Base-by-base conservation (phyloP, 441 rosid species). In the Pelargonium australe region DNA sequence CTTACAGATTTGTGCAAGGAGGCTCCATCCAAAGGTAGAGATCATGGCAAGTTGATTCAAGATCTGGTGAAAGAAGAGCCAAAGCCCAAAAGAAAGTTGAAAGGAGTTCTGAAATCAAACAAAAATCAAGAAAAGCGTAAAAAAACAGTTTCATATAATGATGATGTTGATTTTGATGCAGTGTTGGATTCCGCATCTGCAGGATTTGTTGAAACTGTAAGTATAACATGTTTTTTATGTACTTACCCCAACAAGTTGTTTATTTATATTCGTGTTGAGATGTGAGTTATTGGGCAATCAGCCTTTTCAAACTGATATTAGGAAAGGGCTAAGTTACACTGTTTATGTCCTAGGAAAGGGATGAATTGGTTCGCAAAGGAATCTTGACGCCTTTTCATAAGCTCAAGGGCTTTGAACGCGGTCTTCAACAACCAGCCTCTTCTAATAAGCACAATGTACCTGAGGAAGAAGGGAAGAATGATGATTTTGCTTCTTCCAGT, bases 201-300 rank as follows among this genome's bases (percentile, higher is more conserved):
- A n/a, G 96, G 96, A 78, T 86, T 95, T 82, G 82, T 91, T 69
- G 96, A 95, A 85, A 91, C 97, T 40, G 99, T 95, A 75, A 69
- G 95, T 75, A 63, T 64, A 57, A 63, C 47, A 19, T 47, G 13
- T 25, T 71, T 74, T 57, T 68, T 57, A 10, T 1, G 7, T 66
- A 68, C 65, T 62, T 17, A 62, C 66, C 23, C 14, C 7, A 11
- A 19, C 70, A 25, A 47, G 65, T 67, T 73, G 14, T 68, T 28
- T 64, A 64, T 45, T 74, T 68, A 66, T 69, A 34, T 74, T 64
- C 11, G 1, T 34, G 1, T 47, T 73, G 23, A 64, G 65, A 63
- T 65, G 58, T 20, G 41, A 68, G 68, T 14, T 53, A 68, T 60
- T 47, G 8, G 11, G 28, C 62, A 31, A 7, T 79, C 20, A 20